Evolutionary conservation across 768 basidiomycete species (phyloP), one percentile per base, ranked within the genome.

Genomic region (Amanita rubescens): DNA sequence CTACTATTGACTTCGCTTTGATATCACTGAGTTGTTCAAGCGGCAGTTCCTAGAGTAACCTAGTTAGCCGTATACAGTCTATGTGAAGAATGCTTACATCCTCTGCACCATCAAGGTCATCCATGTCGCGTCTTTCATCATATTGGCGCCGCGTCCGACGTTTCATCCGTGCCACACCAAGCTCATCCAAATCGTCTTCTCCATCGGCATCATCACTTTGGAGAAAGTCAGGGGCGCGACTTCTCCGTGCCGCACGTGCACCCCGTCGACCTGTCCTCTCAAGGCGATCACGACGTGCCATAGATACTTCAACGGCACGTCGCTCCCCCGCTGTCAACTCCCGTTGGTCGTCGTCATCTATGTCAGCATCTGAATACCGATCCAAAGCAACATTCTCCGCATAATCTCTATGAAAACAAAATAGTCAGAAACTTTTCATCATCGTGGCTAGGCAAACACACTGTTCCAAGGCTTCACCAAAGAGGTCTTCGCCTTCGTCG

Each of bases 11-110:
- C 64, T 94, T 92, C 35, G 94, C 92, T 65, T 98, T 97, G 74
- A 99, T 94, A 64, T 99, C 96, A 56, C 91, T 90, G 9, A 99
- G 76, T 72, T 99, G 92, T 65, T 98, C 95, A 39, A 96, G 68
- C 0, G 96, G 94, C 51, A 99, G 78, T 69, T 97, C 94, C 91
- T 96, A 63, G 12, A 41, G 33, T 12, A 24, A n/a, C 8, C 12
- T 15, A 11, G 11, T 37, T 27, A 27, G 11, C 25, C 3, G 24
- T 46, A n/a, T 19, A 25, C 33, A 15, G 24, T 14, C 8, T 32
- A 20, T 41, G 45, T n/a, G 27, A 57, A 44, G 39, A 53, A 17
- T 5, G 72, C 87, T 55, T 55, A 90, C 92, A 62, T 94, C 91
- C 52, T 93, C 93, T 15, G 85, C 67, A 30, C 88, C 94, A 46